A percentile compares a stretch with the other conserved stretches of the same genome.
Evolutionary conservation across 805 yeast species (phyloP).

Genomic region (Nakazawaea molendinolei): DNA sequence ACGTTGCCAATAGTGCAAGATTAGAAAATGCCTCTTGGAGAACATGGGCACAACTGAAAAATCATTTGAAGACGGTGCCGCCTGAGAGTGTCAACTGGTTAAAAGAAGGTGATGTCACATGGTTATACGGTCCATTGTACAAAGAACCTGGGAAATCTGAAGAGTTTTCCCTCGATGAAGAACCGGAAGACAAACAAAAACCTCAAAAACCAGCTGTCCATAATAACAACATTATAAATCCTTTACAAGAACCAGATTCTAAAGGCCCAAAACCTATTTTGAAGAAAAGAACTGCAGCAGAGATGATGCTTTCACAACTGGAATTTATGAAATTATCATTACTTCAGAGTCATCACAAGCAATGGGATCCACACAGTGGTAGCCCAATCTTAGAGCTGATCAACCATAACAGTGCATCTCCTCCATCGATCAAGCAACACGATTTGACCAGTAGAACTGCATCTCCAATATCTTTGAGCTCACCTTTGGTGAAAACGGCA

Average conservation of each 20-base stretch:
- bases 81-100: conserved; percentile 95
- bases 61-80: conserved; percentile 65
- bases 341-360: conserved; percentile 6
- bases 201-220: conserved; percentile 6
- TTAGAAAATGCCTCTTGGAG: conserved; percentile 90
- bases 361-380: conserved; percentile 17
- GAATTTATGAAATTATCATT: conserved; percentile 22
- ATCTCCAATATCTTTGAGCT: conserved; percentile 4
- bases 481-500: conserved; percentile 2
- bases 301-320: conserved; percentile 64
- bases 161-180: not conserved
- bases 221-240: too few relatives aligned
- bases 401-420: not conserved
- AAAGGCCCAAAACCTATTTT: conserved; percentile 71
- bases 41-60: conserved; percentile 90
- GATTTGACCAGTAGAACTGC: conserved; percentile 3
- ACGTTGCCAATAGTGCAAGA: conserved; percentile 76
- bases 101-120: conserved; percentile 93
- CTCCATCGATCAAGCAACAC: not conserved
- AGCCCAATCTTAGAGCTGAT: conserved; percentile 25
- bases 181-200: not conserved
- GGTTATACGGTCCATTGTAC: conserved; percentile 91
- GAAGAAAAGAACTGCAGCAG: conserved; percentile 81
- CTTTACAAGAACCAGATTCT: conserved; percentile 11
- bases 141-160: conserved; percentile 29